A percentile compares a stretch with the other conserved stretches of the same genome.
phyloP scores from a whole-genome alignment of 2,329 filamentous ascomycete genomes.

The Botrytis fragariae region DNA sequence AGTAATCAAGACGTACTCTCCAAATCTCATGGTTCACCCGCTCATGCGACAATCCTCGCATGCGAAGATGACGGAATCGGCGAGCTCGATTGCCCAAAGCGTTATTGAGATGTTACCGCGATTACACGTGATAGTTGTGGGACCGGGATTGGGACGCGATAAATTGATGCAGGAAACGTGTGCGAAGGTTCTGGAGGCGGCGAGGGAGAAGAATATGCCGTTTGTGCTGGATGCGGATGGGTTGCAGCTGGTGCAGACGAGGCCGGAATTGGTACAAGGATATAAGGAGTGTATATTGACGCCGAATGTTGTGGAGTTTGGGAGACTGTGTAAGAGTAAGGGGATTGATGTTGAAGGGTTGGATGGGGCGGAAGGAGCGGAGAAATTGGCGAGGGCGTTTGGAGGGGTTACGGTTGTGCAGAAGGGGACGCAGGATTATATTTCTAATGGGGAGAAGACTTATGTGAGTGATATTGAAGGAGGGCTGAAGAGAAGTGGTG shows the following conservation, averaged over 20 bases:
- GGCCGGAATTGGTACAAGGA: conserved; percentile 74
- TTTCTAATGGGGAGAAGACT: conserved; percentile 77
- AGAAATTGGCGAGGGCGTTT: conserved; percentile 69
- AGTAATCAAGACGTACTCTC: conserved; percentile 97
- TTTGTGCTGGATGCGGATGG: conserved; percentile 93
- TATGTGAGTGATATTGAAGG: conserved; percentile 74
- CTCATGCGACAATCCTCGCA: conserved; percentile 77
- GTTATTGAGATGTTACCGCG: conserved; percentile 81
- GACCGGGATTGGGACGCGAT: conserved; percentile 88
- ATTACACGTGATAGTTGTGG: conserved; percentile 88
- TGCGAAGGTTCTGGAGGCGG: conserved; percentile 73
- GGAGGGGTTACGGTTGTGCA: conserved; percentile 89
- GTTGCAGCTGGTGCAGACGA: conserved; percentile 70
- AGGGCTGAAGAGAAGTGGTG: conserved; percentile 85
- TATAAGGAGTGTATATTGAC: conserved; percentile 86
- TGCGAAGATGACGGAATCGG: conserved; percentile 52
- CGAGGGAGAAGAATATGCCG: conserved; percentile 67
- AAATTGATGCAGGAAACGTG: conserved; percentile 86
- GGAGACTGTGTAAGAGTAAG: conserved; percentile 72
- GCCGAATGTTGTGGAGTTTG: conserved; percentile 93
- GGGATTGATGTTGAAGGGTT: conserved; percentile 56
- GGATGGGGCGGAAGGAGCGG: conserved; percentile 48
- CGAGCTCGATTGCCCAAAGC: conserved; percentile 59
- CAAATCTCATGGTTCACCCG: conserved; percentile 97
- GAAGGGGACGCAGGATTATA: conserved; percentile 79